Base-by-base conservation (phyloP, 2,329 filamentous ascomycete species). In the Bretziella fagacearum region DNA sequence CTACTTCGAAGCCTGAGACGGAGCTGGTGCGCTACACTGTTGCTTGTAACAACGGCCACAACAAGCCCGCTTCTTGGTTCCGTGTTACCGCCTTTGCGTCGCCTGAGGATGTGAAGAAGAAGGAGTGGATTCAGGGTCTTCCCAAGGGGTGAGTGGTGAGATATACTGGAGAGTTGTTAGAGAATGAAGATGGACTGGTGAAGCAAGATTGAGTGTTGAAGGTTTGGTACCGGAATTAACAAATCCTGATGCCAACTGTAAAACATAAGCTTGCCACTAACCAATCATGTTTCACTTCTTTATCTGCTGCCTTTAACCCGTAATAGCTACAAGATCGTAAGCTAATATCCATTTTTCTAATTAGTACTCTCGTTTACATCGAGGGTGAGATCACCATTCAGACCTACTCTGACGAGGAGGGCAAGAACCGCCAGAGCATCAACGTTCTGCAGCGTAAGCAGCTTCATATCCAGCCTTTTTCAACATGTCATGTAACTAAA, bases 61-160 rank as follows among this genome's bases (percentile, higher is more conserved):
- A 89, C 13, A 70, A 76, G 58, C 72, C 77, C 59, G 84, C 81
- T 25, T 91, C 80, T 69, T 96, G 83, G 82, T 96, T 93, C 71
- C 72, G 71, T 49, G 69, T 96, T 47, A 69, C 77, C 27, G 77
- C 71, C 65, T 96, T 96, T 60, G 56, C 66, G 45, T 65, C 67
- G 11, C 77, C 84, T 53, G 83, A 81, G 10, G 77, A 84, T 53
- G 83, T 80, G 7, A 63, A 72, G 43, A 69, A 73, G 60, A 78
- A 79, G 58, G 83, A 94, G 53, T 80, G 74, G 58, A 60, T 94
- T 55, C 65, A 83, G 58, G 68, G 64, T 57, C 63, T 95, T 62
- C 76, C 77, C 47, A 96, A 95, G 70, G 89, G 89, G 84, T 94
- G 65, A 61, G 83, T 73, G 51, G 48, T 41, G n/a, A 6, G 47